Evolutionary conservation across 768 basidiomycete genomes (phyloP).

Genomic region (Leccinum ochraceum): DNA sequence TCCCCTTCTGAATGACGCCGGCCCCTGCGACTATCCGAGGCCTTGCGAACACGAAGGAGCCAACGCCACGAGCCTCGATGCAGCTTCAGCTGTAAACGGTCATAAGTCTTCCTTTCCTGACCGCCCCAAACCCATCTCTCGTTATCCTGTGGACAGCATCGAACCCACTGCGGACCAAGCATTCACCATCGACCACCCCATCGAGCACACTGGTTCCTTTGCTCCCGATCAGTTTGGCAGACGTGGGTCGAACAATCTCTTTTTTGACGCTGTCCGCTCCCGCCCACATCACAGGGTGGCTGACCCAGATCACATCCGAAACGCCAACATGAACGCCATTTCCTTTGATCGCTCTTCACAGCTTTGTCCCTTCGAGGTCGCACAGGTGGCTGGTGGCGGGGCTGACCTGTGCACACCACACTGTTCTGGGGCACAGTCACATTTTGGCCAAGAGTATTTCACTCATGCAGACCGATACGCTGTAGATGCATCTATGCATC

Average conservation of each 20-base stretch:
- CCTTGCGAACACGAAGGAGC: constrained; percentile 26
- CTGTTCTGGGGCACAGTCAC: constrained; percentile 27
- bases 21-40: constrained; percentile 18
- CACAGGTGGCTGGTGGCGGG: constrained; percentile 24
- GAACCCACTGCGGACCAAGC: constrained; percentile 16
- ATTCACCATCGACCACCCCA: constrained; percentile 15
- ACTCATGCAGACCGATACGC: constrained; percentile 25
- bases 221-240: constrained; percentile 30
- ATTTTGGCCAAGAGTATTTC: constrained; percentile 27
- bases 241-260: constrained; percentile 38
- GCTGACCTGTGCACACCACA: constrained; percentile 27
- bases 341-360: constrained; percentile 26
- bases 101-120: constrained; percentile 18
- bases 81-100: constrained; percentile 10
- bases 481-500: constrained; percentile 23
- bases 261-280: constrained; percentile 40
- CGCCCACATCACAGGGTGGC: constrained; percentile 26
- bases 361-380: constrained; percentile 19
- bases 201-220: constrained; percentile 14
- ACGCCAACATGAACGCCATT: constrained; percentile 21
- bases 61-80: constrained; percentile 11
- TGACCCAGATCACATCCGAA: constrained; percentile 24
- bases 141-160: constrained; percentile 18
- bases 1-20: constrained; percentile 27
- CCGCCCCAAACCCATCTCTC: constrained; percentile 19